Evolutionary conservation across 768 basidiomycete species (phyloP), one percentile per base, ranked within the genome.

Genomic region (Coprinellus micaceus): DNA sequence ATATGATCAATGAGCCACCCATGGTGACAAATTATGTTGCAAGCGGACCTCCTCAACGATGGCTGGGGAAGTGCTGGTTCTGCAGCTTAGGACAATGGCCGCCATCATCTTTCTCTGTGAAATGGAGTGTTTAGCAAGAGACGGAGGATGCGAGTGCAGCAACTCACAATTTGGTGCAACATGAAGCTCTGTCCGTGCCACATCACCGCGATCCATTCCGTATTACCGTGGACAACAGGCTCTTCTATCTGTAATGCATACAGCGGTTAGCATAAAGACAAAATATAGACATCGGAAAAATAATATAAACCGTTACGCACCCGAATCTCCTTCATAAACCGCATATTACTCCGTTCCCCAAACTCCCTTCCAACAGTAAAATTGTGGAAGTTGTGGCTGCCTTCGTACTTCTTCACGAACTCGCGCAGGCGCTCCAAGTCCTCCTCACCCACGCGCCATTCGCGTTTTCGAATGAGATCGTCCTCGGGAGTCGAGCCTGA

Each of bases 111-210:
- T 99, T 58, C 97, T 89, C 96, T 98, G 67, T 4, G 47, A 45
- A 37, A 41, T 49, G 25, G 54, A 62, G 84, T 82, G 60, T 84
- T 84, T 81, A 51, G n/a, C 40, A 59, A 33, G 28, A n/a, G 9
- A 46, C 17, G 55, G 25, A 43, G 45, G 41, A 56, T 25, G 21
- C n/a, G 15, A 56, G 29, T 49, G 13, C 15, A 33, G 6, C 22
- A 44, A 10, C 7, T 45, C 45, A 61, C 65, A 29, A n/a, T 73
- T 78, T 99, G 97, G 70, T 99, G 96, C 53, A 99, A 73, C 97
- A 99, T 98, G 70, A 99, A 99, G 63, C 92, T 94, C 70, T 99
- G 97, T 0, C 96, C 97, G 67, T 98, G 94, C 68, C 97, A 89
- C 58, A 89, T 76, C 19, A 98, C 86, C 44, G 89, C 89, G 43